These are phyloP conservation scores for Cystobasidium sp. DNA, from an alignment of 1,284 basidiomycete species.

Conservation along the genomic window DNA sequence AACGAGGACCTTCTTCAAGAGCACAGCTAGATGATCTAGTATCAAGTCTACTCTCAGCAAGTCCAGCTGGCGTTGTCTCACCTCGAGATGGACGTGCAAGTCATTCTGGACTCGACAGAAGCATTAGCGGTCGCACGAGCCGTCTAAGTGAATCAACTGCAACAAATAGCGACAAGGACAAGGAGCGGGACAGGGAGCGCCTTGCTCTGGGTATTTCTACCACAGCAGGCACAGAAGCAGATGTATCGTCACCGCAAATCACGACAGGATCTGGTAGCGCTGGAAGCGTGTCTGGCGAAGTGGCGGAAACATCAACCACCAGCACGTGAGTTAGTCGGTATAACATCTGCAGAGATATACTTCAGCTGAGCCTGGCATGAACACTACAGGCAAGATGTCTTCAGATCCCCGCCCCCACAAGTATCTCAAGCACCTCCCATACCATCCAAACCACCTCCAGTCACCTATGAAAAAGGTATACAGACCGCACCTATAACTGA, in stretches of 20 bases:
- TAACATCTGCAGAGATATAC: no score
- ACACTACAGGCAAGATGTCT: not conserved
- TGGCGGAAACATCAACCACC: conserved; percentile 8
- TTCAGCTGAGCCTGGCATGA: no score
- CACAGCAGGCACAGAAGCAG: not conserved
- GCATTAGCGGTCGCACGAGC: conserved; percentile 39
- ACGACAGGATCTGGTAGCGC: conserved; percentile 29
- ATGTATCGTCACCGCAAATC: conserved; percentile 4
- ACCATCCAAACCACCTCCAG: conserved; percentile 31
- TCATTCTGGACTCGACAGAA: conserved; percentile 7
- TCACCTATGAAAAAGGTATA: conserved; percentile 59
- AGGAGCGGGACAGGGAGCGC: conserved; percentile 11
- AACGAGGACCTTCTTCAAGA: conserved; percentile 42
- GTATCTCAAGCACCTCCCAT: not conserved
- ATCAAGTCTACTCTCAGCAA: conserved; percentile 43
- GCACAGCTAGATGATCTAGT: conserved; percentile 49
- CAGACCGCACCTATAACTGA: conserved; percentile 65
- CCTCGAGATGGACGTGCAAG: conserved; percentile 25
- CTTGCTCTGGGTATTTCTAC: not conserved
- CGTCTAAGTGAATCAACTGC: conserved; percentile 27
- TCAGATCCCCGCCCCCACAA: not conserved
- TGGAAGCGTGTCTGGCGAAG: conserved; percentile 42
- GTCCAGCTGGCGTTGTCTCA: conserved; percentile 43
- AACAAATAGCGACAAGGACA: conserved; percentile 38
- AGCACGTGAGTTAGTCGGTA: conserved; percentile 5